phyloP scores from a whole-genome alignment of 306 rosid genomes.

The Crotalaria pallida region DNA sequence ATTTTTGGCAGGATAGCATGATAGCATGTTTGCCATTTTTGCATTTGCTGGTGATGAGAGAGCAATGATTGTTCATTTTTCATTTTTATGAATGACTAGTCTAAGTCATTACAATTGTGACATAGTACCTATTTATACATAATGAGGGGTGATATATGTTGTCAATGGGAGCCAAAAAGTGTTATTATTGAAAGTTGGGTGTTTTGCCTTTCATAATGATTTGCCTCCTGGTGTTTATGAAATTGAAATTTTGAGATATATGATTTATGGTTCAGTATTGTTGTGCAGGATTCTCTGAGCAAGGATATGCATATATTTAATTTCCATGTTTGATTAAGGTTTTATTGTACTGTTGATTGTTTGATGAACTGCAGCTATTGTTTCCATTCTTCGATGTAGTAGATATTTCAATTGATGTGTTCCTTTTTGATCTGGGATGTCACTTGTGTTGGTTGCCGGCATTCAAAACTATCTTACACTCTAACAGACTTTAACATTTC shows the following conservation, averaged over 20 bases:
- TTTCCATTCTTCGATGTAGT: neutral
- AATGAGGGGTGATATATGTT: neutral
- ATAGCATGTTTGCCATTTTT: neutral
- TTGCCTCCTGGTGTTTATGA: too few relatives aligned
- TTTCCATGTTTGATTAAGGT: slow-evolving; percentile 5
- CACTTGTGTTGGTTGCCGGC: neutral
- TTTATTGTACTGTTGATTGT: neutral
- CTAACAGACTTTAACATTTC: neutral
- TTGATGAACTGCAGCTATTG: slow-evolving; percentile 6
- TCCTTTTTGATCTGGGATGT: slow-evolving; percentile 3
- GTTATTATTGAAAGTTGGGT: neutral
- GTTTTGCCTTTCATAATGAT: neutral
- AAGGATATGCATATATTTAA: neutral
- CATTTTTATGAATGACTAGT: neutral
- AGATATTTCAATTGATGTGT: neutral
- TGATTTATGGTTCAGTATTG: neutral
- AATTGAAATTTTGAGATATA: neutral
- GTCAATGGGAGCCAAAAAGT: neutral
- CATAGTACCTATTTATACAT: neutral
- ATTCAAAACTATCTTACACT: neutral
- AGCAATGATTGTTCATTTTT: neutral
- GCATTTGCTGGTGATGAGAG: neutral
- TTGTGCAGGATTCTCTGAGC: neutral
- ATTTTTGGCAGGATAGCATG: neutral
- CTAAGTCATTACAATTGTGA: neutral